Evolutionary conservation across 306 rosid species (phyloP).

Genomic region (Crataegus laevigata): DNA sequence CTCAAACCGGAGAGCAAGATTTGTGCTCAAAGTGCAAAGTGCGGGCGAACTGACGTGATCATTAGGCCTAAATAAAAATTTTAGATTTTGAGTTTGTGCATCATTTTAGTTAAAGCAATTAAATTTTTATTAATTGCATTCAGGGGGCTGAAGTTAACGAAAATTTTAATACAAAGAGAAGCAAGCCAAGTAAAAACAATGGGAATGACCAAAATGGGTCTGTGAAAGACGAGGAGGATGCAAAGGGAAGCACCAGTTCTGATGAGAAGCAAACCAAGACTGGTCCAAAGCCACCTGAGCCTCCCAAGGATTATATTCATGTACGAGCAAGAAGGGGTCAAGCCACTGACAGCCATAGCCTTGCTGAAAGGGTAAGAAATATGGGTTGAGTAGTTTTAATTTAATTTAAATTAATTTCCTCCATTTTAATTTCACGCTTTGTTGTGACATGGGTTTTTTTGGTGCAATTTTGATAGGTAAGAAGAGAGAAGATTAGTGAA

Average conservation of each 20-base stretch:
- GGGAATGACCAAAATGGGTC: slow-evolving; percentile 28
- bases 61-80: too few relatives aligned
- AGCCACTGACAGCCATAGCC: slow-evolving; percentile 98
- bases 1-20: too few relatives aligned
- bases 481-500: slow-evolving; percentile 97
- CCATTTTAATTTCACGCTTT: neutral
- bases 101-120: neutral
- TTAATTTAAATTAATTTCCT: neutral
- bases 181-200: slow-evolving; percentile 42
- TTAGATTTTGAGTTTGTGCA: neutral
- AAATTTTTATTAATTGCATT: neutral
- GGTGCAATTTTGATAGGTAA: slow-evolving; percentile 37
- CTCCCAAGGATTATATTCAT: slow-evolving; percentile 88
- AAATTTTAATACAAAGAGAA: slow-evolving; percentile 43
- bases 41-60: neutral
- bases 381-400: neutral
- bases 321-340: slow-evolving; percentile 99
- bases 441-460: slow-evolving; percentile 14
- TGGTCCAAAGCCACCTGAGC: slow-evolving; percentile 61
- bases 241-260: slow-evolving; percentile 25
- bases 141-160: slow-evolving; percentile 47
- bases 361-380: slow-evolving; percentile 81
- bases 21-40: neutral
- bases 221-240: slow-evolving; percentile 53
- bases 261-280: slow-evolving; percentile 50